A percentile compares a stretch with the other conserved stretches of the same genome.
Conservation (phyloP, 1,284 basidiomycete species). For the Ceratobasidium sp. region DNA sequence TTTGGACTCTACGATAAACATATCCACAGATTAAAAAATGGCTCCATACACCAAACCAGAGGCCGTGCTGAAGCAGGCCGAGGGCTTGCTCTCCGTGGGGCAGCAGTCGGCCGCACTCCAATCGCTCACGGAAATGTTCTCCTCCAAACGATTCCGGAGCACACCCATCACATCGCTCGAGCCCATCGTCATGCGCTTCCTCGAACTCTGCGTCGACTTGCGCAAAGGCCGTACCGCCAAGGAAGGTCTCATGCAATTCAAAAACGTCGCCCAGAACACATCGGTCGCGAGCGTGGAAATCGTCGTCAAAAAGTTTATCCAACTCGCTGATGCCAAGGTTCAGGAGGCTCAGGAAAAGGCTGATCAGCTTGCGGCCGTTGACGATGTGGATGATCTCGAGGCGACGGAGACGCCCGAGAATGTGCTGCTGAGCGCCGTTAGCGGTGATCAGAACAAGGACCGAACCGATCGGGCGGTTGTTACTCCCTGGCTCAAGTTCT, state of each 20-base stretch:
- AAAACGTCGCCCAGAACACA: slow-evolving; percentile 95
- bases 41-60: slow-evolving; percentile 93
- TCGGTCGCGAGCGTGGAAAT: slow-evolving; percentile 93
- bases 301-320: slow-evolving; percentile 92
- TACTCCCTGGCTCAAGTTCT: slow-evolving; percentile 97
- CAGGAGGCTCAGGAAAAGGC: slow-evolving; percentile 89
- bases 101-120: slow-evolving; percentile 91
- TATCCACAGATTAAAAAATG: slow-evolving; percentile 64
- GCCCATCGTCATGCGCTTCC: slow-evolving; percentile 94
- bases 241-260: slow-evolving; percentile 96
- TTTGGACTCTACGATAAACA: slow-evolving; percentile 39
- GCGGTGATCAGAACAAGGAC: slow-evolving; percentile 93
- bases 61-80: slow-evolving; percentile 91
- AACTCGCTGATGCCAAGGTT: slow-evolving; percentile 89
- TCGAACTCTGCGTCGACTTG: slow-evolving; percentile 97
- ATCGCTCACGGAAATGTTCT: slow-evolving; percentile 92
- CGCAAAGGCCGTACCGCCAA: slow-evolving; percentile 95
- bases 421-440: slow-evolving; percentile 89
- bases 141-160: slow-evolving; percentile 93
- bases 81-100: slow-evolving; percentile 91
- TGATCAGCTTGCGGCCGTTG: slow-evolving; percentile 70
- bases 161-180: slow-evolving; percentile 92
- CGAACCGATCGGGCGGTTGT: slow-evolving; percentile 96
- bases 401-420: slow-evolving; percentile 94
- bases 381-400: slow-evolving; percentile 90